phyloP scores from a whole-genome alignment of 1,284 basidiomycete species.

The Fomitopsis betulina region DNA sequence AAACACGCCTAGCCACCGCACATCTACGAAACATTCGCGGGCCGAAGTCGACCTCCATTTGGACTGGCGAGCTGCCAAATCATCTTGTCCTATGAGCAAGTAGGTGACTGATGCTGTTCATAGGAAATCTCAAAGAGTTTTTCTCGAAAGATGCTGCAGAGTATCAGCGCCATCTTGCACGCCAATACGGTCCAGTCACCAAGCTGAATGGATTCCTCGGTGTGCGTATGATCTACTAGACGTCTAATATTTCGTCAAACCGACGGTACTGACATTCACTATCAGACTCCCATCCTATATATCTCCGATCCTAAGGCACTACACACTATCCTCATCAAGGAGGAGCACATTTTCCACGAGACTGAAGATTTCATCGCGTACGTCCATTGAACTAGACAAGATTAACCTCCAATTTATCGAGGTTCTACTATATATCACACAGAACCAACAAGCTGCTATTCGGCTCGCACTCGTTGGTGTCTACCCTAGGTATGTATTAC shows the following conservation, averaged over 20 bases:
- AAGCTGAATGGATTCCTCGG: constrained; percentile 15
- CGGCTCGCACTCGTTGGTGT: constrained; percentile 3
- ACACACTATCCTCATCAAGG: constrained; percentile 28
- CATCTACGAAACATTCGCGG: neutral
- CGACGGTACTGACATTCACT: too few relatives aligned
- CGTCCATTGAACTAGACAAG: neutral
- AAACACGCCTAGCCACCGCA: neutral
- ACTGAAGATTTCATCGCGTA: constrained; percentile 1
- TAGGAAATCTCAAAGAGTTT: neutral
- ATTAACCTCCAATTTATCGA: too few relatives aligned
- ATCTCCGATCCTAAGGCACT: constrained; percentile 24
- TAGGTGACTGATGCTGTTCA: neutral
- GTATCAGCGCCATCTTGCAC: constrained; percentile 13
- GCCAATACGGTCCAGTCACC: constrained; percentile 17
- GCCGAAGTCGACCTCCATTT: neutral
- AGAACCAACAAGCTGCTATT: constrained; percentile 7
- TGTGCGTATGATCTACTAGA: neutral
- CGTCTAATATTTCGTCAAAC: too few relatives aligned
- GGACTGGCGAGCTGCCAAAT: neutral
- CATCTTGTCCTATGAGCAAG: too few relatives aligned
- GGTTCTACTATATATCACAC: neutral
- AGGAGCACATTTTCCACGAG: constrained; percentile 26
- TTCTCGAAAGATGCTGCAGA: constrained; percentile 10
- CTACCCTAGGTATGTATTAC: neutral
- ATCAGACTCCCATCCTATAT: constrained; percentile 13